phyloP scores from a whole-genome alignment of 805 yeast species.

The Saturnispora ahearnii region DNA sequence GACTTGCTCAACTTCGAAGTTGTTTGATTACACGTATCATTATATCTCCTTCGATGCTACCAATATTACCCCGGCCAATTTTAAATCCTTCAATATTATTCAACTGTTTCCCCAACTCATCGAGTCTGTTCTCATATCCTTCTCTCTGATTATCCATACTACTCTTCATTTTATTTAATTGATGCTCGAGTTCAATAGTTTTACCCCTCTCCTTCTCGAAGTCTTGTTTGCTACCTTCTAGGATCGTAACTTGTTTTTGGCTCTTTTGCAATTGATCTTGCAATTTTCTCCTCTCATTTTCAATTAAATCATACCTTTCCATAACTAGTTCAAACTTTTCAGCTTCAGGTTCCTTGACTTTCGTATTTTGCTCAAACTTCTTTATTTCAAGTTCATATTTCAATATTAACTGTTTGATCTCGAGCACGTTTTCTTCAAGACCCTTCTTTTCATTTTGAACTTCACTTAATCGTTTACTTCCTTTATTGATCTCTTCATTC shows the following conservation, averaged over 20 bases:
- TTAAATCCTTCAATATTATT: not conserved
- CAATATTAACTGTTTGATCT: not conserved
- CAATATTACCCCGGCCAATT: not conserved
- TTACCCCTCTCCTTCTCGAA: not conserved
- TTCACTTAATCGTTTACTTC: not conserved
- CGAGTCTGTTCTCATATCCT: not conserved
- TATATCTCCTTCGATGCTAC: constrained; percentile 1
- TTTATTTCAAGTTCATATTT: not conserved
- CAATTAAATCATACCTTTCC: constrained; percentile 1
- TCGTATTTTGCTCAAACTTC: not conserved
- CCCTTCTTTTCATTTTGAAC: not conserved
- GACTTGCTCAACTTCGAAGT: not conserved
- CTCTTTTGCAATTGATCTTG: not conserved
- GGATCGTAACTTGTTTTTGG: not conserved
- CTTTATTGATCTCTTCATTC: not conserved
- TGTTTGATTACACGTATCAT: constrained; percentile 1
- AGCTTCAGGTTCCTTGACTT: not conserved
- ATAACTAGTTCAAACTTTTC: not conserved
- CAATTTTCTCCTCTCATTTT: constrained; percentile 1
- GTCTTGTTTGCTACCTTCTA: not conserved
- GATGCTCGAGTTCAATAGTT: not conserved
- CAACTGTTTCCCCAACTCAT: not conserved
- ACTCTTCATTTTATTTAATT: not conserved
- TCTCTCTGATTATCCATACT: not conserved
- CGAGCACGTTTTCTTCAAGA: not conserved